Evolutionary conservation across 1,284 basidiomycete species (phyloP), one percentile per base, ranked within the genome.

Genomic region (Papiliotrema nemorosa): DNA sequence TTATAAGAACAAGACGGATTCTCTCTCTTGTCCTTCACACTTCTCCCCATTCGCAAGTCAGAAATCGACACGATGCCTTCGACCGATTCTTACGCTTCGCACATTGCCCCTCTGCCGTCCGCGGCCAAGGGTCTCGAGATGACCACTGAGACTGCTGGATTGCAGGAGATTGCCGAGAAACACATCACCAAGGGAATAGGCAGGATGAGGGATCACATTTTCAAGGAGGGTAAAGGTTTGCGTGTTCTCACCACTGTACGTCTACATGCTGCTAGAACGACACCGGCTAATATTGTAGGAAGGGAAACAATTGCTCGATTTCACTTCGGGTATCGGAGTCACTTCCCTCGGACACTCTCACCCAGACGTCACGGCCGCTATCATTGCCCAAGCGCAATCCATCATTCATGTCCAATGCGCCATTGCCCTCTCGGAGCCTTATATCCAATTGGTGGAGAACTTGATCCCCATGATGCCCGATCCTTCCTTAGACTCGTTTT

Each of bases 281-380:
- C 26, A 43, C 31, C 45, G 42, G 29, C 39, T 35, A 41, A 39
- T 43, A 20, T n/a, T 2, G 16, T 31, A 83, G 49, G 84, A 89
- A 57, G 88, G 87, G 5, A 78, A 81, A 48, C 78, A 76, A 59
- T 66, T 87, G 67, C 79, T 92, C 44, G 90, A 92, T 73, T 92
- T 92, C 64, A 90, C 87, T 1, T 82, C 81, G 62, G 90, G 90
- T 10, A 92, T 92, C 61, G 66, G 64, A 49, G 63, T 66, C n/a
- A 63, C 60, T 12, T 73, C 69, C 47, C 61, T 74, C 43, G 90
- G 90, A 18, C 66, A 69, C 67, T 88, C 85, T 62, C 88, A 94
- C 70, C 89, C 88, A 0, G 84, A 82, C 67, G 82, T 93, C 58
- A 90, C 87, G 72, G 80, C 82, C 53, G 90, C 90, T 10, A 90